Percentiles rank a stretch among this genome's conserved stretches.
These are phyloP conservation scores for Citrus maxima DNA, from an alignment of 345 rosid species.

Conservation along the genomic window DNA sequence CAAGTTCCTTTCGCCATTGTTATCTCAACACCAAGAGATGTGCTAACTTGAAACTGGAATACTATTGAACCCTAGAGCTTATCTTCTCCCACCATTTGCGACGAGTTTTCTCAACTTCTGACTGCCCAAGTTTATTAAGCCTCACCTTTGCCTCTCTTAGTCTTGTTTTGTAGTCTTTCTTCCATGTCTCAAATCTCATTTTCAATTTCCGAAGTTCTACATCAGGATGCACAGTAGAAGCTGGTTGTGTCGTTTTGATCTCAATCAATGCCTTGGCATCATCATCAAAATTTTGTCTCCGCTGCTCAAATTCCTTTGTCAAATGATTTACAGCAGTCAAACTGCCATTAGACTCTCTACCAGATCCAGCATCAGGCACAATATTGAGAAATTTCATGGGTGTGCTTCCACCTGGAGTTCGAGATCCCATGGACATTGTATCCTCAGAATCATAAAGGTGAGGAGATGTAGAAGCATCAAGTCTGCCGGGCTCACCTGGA, in stretches of 20 bases:
- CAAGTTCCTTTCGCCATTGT: not conserved
- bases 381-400: constrained; percentile 42
- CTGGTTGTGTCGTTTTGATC: constrained; percentile 36
- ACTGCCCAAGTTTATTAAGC: constrained; percentile 50
- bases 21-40: not conserved
- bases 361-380: constrained; percentile 35
- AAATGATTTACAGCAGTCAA: constrained; percentile 49
- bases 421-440: constrained; percentile 50
- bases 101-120: constrained; percentile 49
- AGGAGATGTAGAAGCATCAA: constrained; percentile 54
- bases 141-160: constrained; percentile 65
- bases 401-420: constrained; percentile 59
- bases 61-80: constrained; percentile 21
- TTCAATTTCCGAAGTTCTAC: constrained; percentile 67
- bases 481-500: constrained; percentile 48
- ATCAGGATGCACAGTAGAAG: constrained; percentile 38
- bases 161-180: constrained; percentile 77
- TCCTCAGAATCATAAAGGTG: constrained; percentile 67
- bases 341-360: constrained; percentile 60
- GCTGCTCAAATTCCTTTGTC: constrained; percentile 71
- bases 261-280: constrained; percentile 55
- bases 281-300: constrained; percentile 60
- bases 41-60: constrained; percentile 1
- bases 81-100: constrained; percentile 89
- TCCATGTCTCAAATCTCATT: constrained; percentile 73